Base-by-base conservation (phyloP, 306 rosid genomes). In the Cucurbita argyrosperma region DNA sequence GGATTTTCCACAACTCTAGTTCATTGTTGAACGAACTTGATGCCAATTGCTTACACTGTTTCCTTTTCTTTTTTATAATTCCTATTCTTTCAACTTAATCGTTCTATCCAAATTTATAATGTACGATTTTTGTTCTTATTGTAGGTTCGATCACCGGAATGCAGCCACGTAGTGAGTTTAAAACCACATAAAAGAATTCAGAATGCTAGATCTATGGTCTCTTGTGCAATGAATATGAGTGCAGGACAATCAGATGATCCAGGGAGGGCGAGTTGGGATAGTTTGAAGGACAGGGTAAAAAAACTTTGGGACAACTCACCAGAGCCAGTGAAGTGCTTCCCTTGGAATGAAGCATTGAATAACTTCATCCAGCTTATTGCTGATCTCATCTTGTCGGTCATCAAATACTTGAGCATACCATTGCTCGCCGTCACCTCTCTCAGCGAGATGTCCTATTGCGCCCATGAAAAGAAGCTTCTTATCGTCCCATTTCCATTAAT, bases 401-500 rank as follows among this genome's bases (percentile, higher is more conserved):
- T 85, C 71, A 94, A 89, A 40, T 90, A 82, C 87, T 77, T 94
- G 71, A 81, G 78, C 50, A 78, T 91, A 47, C 99, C 97, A 73
- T 71, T 94, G 49, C 79, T 91, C 2, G 74, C 80, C 0, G 81
- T 89, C 60, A 79, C 97, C 67, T 83, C 92, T 39, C 91, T 94
- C 40, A 91, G 96, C 70, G 97, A 91, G 85, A 79, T 91, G 88
- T 91, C 97, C 39, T 94, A 94, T 77, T 94, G 96, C 63, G 97
- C 96, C 0, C 91, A 82, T 75, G 80, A 87, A 81, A 82, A 76
- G 86, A 94, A 89, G 88, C 87, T 94, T 40, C 56, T 70, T 81
- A 77, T 89, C 11, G 86, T 91, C 78, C 90, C 93, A 77, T 19
- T 89, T 66, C 91, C 90, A 0, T 45, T 91, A 77, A 77, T 94